Evolutionary conservation across 2,329 filamentous ascomycete genomes (phyloP).

Genomic region (Aureobasidium sp.): DNA sequence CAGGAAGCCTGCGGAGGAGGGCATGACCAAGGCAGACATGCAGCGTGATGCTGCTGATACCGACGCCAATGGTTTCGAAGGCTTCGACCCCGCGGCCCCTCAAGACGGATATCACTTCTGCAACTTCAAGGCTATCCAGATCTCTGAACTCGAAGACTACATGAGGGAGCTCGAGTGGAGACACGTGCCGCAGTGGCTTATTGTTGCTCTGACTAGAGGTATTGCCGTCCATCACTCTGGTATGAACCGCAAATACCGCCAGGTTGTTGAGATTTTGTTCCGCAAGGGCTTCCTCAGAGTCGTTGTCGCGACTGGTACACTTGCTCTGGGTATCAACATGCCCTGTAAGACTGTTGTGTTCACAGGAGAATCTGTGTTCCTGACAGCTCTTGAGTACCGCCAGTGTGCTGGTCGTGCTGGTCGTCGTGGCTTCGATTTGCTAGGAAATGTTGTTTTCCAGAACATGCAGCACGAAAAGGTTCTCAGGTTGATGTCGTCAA

Average conservation of each 20-base stretch:
- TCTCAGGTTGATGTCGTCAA: conserved; percentile 63
- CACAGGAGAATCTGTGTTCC: conserved; percentile 62
- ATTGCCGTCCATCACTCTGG: conserved; percentile 73
- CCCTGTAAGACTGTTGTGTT: conserved; percentile 78
- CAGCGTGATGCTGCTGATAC: conserved; percentile 49
- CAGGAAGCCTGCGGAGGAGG: conserved; percentile 40
- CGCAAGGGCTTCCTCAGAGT: conserved; percentile 63
- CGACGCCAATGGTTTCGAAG: conserved; percentile 53
- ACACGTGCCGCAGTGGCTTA: conserved; percentile 46
- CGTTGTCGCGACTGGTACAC: conserved; percentile 68
- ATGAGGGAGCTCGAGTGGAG: conserved; percentile 47
- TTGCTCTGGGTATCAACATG: conserved; percentile 76
- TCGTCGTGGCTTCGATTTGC: conserved; percentile 70
- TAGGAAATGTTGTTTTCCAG: conserved; percentile 77
- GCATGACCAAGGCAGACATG: conserved; percentile 50
- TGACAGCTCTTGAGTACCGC: conserved; percentile 69
- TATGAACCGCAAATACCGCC: conserved; percentile 71
- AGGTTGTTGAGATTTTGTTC: conserved; percentile 67
- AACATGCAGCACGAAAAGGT: conserved; percentile 55
- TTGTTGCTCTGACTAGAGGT: conserved; percentile 58
- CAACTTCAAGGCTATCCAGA: conserved; percentile 51
- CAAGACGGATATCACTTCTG: conserved; percentile 60
- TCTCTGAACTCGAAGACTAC: conserved; percentile 52
- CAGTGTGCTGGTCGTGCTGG: conserved; percentile 73
- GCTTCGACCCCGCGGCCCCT: conserved; percentile 61